phyloP scores from a whole-genome alignment of 176 grass and related monocot species.

The Areca catechu region DNA sequence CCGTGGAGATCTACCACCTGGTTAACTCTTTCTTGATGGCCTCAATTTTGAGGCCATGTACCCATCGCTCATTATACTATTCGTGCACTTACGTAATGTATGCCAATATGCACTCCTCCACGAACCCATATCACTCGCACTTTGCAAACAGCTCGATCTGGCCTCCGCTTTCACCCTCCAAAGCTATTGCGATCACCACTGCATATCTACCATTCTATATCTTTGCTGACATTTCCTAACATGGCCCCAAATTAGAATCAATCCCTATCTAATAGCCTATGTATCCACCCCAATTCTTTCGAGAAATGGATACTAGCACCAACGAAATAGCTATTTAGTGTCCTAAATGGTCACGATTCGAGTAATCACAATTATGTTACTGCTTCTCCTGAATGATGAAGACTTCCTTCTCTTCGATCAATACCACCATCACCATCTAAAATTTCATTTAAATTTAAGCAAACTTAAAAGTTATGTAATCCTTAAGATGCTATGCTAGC shows the following conservation, averaged over 20 bases:
- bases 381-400: too few relatives aligned
- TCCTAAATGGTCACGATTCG: too few relatives aligned
- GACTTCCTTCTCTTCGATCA: too few relatives aligned
- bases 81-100: background rate
- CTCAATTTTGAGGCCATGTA: slow-evolving; percentile 1
- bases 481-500: too few relatives aligned
- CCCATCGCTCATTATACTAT: background rate
- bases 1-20: background rate
- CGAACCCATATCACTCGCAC: background rate
- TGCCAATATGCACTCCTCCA: slow-evolving; percentile 1
- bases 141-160: background rate
- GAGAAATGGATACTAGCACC: too few relatives aligned
- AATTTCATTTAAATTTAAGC: too few relatives aligned
- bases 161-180: background rate
- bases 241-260: background rate
- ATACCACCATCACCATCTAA: too few relatives aligned
- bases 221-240: background rate
- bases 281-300: too few relatives aligned
- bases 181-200: background rate
- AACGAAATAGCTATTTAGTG: too few relatives aligned
- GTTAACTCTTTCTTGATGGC: slow-evolving; percentile 8
- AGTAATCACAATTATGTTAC: too few relatives aligned
- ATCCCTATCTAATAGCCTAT: too few relatives aligned
- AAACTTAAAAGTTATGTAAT: too few relatives aligned
- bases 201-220: background rate